A percentile compares a stretch with the other conserved stretches of the same genome.
Evolutionary conservation across 2,329 filamentous ascomycete genomes (phyloP).

Genomic region (Byssoonygena ceratinophila): DNA sequence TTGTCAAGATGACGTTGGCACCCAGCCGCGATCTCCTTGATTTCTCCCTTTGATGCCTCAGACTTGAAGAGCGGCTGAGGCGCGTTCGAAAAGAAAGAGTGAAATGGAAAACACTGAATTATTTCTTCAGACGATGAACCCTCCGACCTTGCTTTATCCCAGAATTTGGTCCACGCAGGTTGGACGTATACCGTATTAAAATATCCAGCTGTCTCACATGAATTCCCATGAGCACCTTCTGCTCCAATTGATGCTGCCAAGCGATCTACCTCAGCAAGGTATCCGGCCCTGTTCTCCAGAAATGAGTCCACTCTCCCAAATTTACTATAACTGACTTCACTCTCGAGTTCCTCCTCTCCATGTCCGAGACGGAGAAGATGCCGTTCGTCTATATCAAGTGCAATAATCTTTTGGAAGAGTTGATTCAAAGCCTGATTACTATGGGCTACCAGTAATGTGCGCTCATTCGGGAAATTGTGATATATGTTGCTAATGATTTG

Average conservation of each 20-base stretch:
- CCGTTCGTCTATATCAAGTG: constrained; percentile 86
- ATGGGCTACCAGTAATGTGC: constrained; percentile 84
- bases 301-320: constrained; percentile 91
- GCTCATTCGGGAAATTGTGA: constrained; percentile 89
- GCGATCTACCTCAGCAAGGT: constrained; percentile 73
- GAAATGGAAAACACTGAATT: constrained; percentile 71
- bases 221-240: constrained; percentile 87
- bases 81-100: constrained; percentile 73
- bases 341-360: constrained; percentile 86
- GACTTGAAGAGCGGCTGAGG: constrained; percentile 74
- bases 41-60: constrained; percentile 52
- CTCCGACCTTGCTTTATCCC: constrained; percentile 50
- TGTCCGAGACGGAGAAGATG: constrained; percentile 87
- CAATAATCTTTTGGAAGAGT: constrained; percentile 95
- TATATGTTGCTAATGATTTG: constrained; percentile 99
- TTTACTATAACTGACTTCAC: constrained; percentile 81
- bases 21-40: constrained; percentile 66
- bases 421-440: constrained; percentile 98
- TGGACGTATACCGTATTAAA: constrained; percentile 88
- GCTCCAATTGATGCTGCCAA: constrained; percentile 75
- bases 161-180: constrained; percentile 80
- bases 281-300: constrained; percentile 69
- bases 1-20: constrained; percentile 82
- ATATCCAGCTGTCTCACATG: constrained; percentile 92
- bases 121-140: constrained; percentile 52